Base-by-base conservation (phyloP, 2,329 filamentous ascomycete genomes). In the Periglandula ipomoeae region DNA sequence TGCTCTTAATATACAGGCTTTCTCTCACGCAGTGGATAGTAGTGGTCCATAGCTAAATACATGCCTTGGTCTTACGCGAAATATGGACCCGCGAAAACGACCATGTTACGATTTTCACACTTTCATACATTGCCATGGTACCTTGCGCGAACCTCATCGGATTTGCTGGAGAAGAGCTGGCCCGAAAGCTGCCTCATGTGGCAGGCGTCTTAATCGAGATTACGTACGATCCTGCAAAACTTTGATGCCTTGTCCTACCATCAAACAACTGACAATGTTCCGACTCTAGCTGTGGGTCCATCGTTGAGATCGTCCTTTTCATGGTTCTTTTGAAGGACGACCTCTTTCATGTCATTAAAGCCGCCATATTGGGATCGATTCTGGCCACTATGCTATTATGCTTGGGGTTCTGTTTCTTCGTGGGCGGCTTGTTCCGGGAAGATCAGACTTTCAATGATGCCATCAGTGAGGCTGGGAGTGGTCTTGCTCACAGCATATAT, bases 241-340 rank as follows among this genome's bases (percentile, higher is more conserved):
- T 15, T 15, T 15, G 10, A 5, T 32, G 30, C 15, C 11, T 13
- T n/a, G n/a, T n/a, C n/a, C n/a, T n/a, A n/a, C n/a, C n/a, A n/a
- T 32, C 10, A 32, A 11, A 15, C 30, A 11, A 15, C 30, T 32
- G 30, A 32, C 35, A 15, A 26, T 17, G 1, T 19, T 73, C 71
- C 0, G 30, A 15, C 30, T 32, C 30, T 15, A 32, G 30, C 30
- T 63, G 89, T 46, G 86, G 85, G 2, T 87, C 85, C 1, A 68
- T 89, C 9, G 87, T 93, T 46, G 88, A 95, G 61, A 84, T 94
- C 49, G 78, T 94, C 42, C 70, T 94, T 26, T 93, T 94, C 66
- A 84, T 91, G 71, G 78, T 90, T 2, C 69, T 94, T 40, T 73
- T 93, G 4, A 64, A 35, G 11, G 40, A 19, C 11, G 35, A 44